Evolutionary conservation across 2,329 filamentous ascomycete genomes (phyloP).

Genomic region (Penicillium sp.): DNA sequence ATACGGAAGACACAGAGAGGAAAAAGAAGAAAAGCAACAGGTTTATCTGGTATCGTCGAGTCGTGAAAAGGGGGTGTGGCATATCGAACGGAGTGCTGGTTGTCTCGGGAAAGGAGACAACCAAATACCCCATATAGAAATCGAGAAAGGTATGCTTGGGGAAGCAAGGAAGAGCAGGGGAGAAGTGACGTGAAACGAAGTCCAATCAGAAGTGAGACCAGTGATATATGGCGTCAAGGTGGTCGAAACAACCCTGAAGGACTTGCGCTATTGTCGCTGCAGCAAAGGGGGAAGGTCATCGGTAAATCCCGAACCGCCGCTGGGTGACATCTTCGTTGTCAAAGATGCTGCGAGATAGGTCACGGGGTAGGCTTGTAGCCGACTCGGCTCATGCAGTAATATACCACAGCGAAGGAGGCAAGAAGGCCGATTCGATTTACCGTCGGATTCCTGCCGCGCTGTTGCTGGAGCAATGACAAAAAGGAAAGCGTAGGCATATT

Average conservation of each 20-base stretch:
- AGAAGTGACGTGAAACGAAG: background rate
- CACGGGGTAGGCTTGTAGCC: background rate
- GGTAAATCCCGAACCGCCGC: background rate
- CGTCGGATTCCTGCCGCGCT: background rate
- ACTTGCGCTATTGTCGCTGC: background rate
- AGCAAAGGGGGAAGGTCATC: background rate
- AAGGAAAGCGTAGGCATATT: background rate
- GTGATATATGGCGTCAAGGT: background rate
- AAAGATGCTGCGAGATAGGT: background rate
- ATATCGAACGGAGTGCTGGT: background rate
- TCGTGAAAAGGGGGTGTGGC: constrained; percentile 9
- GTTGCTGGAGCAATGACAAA: background rate
- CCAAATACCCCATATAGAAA: background rate
- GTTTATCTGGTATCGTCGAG: constrained; percentile 12
- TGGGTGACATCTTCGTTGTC: background rate
- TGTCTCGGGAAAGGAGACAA: background rate
- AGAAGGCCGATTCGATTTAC: background rate
- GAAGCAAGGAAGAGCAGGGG: background rate
- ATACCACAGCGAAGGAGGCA: background rate
- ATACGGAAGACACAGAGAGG: background rate
- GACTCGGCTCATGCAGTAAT: background rate
- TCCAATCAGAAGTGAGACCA: background rate
- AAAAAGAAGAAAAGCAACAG: constrained; percentile 3
- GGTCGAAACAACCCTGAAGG: background rate
- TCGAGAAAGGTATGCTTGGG: background rate